phyloP scores from a whole-genome alignment of 2,329 filamentous ascomycete species.

The Colletotrichum somersetense region DNA sequence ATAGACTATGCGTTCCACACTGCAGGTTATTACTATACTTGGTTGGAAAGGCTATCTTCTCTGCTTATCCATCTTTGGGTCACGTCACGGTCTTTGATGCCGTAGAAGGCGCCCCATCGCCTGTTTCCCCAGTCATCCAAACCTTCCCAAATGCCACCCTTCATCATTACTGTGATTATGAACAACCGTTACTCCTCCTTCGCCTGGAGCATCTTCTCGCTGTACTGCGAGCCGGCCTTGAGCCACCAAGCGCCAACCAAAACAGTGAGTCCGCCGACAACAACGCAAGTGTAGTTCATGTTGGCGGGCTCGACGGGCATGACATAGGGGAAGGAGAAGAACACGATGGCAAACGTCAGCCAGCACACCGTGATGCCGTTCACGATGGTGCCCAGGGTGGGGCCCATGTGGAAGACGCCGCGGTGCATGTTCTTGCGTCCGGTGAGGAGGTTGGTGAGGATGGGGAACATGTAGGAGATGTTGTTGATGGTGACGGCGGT shows the following conservation, averaged over 20 bases:
- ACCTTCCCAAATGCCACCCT: neutral
- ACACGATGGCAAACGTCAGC: slow-evolving; percentile 57
- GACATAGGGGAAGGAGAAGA: slow-evolving; percentile 59
- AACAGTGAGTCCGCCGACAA: slow-evolving; percentile 55
- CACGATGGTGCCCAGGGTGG: slow-evolving; percentile 49
- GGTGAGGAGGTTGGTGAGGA: slow-evolving; percentile 58
- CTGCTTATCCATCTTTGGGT: neutral
- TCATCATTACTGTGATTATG: no score
- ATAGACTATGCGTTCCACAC: neutral
- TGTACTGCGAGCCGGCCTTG: slow-evolving; percentile 55
- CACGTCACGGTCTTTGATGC: no score
- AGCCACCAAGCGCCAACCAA: slow-evolving; percentile 58
- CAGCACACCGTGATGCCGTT: slow-evolving; percentile 54
- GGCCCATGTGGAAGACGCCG: slow-evolving; percentile 55
- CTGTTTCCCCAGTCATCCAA: neutral
- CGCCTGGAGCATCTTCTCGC: slow-evolving; percentile 53
- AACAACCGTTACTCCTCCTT: slow-evolving; percentile 45
- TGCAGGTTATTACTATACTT: neutral
- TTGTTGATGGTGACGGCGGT: slow-evolving; percentile 59
- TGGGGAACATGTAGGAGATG: slow-evolving; percentile 59
- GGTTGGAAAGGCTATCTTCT: neutral
- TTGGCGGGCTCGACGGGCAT: slow-evolving; percentile 54
- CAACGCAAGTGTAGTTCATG: slow-evolving; percentile 64
- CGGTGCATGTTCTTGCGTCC: slow-evolving; percentile 54
- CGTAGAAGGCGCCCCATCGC: neutral